phyloP scores from a whole-genome alignment of 2,329 filamentous ascomycete genomes.

The Coniosporium tulheliwenetii region DNA sequence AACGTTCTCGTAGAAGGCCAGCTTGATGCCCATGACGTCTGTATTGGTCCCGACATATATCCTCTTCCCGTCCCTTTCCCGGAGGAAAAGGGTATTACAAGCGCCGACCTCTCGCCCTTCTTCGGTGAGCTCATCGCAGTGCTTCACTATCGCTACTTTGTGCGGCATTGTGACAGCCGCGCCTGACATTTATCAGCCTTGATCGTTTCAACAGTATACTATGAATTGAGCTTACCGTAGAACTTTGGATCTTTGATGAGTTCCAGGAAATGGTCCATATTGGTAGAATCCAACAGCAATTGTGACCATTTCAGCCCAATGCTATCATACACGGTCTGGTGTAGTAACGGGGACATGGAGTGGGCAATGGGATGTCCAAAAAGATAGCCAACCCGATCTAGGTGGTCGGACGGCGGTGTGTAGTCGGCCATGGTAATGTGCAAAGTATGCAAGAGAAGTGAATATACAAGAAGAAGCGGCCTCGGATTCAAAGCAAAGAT shows the following conservation, averaged over 20 bases:
- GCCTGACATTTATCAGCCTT: conserved; percentile 23
- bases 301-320: conserved; percentile 37
- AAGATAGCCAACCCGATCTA: conserved; percentile 37
- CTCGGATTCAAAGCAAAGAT: no score
- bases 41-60: conserved; percentile 63
- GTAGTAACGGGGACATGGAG: conserved; percentile 38
- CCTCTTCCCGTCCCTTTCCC: conserved; percentile 31
- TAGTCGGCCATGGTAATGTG: no score
- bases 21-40: conserved; percentile 62
- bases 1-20: conserved; percentile 43
- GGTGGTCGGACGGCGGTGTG: conserved; percentile 10
- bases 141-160: conserved; percentile 60
- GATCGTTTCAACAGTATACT: background rate
- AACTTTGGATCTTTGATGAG: conserved; percentile 42
- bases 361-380: conserved; percentile 42
- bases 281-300: conserved; percentile 29
- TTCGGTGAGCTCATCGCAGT: conserved; percentile 57
- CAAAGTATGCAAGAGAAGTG: no score
- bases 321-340: conserved; percentile 37
- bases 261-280: conserved; percentile 26
- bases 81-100: conserved; percentile 64
- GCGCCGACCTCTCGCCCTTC: conserved; percentile 61
- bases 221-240: conserved; percentile 33
- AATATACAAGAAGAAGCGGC: no score
- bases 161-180: conserved; percentile 72